These are phyloP conservation scores for Colletotrichum magnum DNA, from an alignment of 2,329 filamentous ascomycete species.

Conservation along the genomic window DNA sequence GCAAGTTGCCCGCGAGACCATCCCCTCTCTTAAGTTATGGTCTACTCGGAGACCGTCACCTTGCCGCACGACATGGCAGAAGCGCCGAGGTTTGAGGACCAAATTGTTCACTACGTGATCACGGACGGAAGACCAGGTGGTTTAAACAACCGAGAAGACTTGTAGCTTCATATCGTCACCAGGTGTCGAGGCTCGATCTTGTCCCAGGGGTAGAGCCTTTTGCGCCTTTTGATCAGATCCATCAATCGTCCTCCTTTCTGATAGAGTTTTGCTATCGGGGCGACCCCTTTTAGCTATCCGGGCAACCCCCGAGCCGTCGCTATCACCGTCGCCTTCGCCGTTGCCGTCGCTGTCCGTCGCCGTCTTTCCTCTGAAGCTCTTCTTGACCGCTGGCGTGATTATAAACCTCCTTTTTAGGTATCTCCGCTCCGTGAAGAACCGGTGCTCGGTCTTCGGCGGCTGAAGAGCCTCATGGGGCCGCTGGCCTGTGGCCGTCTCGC, in stretches of 20 bases:
- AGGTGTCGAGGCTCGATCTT: no score
- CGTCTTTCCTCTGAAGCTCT: no score
- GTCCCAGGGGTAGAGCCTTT: no score
- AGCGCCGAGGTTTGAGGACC: conserved; percentile 3
- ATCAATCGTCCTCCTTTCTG: no score
- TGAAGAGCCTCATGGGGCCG: conserved; percentile 26
- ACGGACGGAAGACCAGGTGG: not conserved
- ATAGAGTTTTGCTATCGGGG: no score
- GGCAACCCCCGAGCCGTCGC: no score
- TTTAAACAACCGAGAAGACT: not conserved
- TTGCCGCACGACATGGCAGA: conserved; percentile 10
- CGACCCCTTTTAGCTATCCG: no score
- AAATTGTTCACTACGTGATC: not conserved
- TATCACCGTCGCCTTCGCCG: no score
- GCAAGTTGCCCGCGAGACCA: conserved; percentile 1
- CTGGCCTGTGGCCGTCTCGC: conserved; percentile 11
- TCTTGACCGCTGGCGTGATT: no score
- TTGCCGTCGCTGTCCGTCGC: no score
- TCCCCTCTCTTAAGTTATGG: conserved; percentile 20
- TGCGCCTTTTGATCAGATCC: not conserved
- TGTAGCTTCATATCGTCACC: not conserved
- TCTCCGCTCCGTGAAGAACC: conserved; percentile 25
- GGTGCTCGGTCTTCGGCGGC: conserved; percentile 10
- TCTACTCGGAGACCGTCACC: conserved; percentile 15
- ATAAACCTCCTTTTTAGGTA: not conserved